Base-by-base conservation (phyloP, 2,329 filamentous ascomycete genomes). In the Cercospora zeae-maydis region DNA sequence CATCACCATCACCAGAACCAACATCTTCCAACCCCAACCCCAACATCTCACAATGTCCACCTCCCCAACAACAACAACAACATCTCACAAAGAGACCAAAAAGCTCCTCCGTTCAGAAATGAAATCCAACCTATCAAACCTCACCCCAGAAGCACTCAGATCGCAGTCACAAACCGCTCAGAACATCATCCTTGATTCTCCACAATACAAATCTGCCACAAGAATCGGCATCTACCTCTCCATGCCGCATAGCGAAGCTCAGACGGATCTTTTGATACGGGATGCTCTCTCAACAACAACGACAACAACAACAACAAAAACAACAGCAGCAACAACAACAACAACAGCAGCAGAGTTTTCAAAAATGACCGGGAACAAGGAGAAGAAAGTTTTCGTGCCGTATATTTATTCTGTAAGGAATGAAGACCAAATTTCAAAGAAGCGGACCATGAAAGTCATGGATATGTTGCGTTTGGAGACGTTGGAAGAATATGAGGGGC, bases 151-250 rank as follows among this genome's bases (percentile, higher is more conserved):
- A 24, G 82, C 85, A 13, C 80, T 92, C 59, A 75, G 78, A 59
- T 75, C 78, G 47, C 92, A 96, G 80, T 95, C 92, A 92, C 80
- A 75, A 56, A 80, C 79, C 68, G 86, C 91, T 21, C 88, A 88
- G 67, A 82, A 86, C 59, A 80, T 83, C 6, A 78, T 97, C 37
- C 80, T 88, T 49, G 80, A 82, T 10, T 85, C 93, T 70, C 82
- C 85, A 56, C 89, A 92, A 59, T 99, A 96, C 75, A 80, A 86
- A 66, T 81, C 88, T 59, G 93, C 95, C 45, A 83, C 81, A 64
- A 84, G 86, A 58, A 85, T 99, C 72, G 92, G 91, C 70, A 83
- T 99, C 61, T 99, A 96, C 75, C 82, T 99, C 14, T 95, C 93
- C 10, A 99, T 99, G 95, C 92, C 93, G 0, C 80, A 82, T 9